phyloP scores from a whole-genome alignment of 495 filamentous ascomycete genomes.

The Penicillium desertorum region DNA sequence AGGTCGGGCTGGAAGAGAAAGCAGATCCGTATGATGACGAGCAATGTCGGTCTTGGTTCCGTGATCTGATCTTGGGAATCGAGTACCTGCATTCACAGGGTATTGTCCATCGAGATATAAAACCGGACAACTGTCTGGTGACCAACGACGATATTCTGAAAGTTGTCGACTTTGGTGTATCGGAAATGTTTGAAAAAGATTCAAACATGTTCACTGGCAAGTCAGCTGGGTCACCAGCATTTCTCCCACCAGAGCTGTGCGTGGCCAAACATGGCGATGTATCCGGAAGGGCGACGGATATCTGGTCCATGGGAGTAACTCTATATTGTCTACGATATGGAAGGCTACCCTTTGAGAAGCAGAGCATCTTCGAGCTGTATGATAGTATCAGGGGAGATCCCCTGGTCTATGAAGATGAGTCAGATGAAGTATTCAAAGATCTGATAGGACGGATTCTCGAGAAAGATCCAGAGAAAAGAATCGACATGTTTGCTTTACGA shows the following conservation, averaged over 20 bases:
- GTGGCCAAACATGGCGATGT: conserved; percentile 85
- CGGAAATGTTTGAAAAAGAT: conserved; percentile 94
- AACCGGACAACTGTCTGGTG: conserved; percentile 92
- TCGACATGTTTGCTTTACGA: conserved; percentile 76
- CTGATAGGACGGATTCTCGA: conserved; percentile 67
- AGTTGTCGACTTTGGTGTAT: conserved; percentile 97
- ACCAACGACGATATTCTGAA: conserved; percentile 91
- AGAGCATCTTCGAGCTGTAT: conserved; percentile 80
- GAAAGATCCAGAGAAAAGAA: conserved; percentile 75
- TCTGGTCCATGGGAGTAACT: conserved; percentile 98
- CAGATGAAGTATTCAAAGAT: conserved; percentile 62
- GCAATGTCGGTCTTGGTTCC: conserved; percentile 84
- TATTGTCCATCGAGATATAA: conserved; percentile 95
- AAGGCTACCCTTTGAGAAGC: conserved; percentile 75
- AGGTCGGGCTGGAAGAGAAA: conserved; percentile 80
- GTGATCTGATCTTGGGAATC: conserved; percentile 92
- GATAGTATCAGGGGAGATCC: conserved; percentile 76
- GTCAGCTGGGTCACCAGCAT: conserved; percentile 92
- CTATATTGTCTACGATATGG: conserved; percentile 92
- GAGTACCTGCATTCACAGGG: conserved; percentile 96
- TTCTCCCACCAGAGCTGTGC: conserved; percentile 91
- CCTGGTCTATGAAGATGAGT: conserved; percentile 45
- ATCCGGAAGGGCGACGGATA: conserved; percentile 84
- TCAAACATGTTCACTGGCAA: conserved; percentile 90
- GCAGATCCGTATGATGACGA: conserved; percentile 85